Base-by-base conservation (phyloP, 371 early-diverging fungal species). In the Batrachochytrium dendrobatidis region DNA sequence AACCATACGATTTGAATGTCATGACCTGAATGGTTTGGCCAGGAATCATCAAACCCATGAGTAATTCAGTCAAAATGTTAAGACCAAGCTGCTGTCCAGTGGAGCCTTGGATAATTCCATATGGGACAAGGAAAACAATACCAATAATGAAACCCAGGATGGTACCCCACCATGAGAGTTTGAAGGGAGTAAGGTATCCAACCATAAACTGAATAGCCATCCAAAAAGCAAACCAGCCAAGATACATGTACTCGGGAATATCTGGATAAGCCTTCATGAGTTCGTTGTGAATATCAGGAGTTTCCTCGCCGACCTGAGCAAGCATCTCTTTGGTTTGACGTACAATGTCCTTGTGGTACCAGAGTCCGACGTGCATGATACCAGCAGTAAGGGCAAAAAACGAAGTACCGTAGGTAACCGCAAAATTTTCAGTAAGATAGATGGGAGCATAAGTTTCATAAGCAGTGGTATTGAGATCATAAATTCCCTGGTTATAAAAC, bases 101-200 rank as follows among this genome's bases (percentile, higher is more conserved):
- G 52, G 64, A 34, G 53, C 62, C 70, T 29, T 56, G 61, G 53
- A 69, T 60, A 48, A 62, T 60, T 30, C 71, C 64, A 48, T 89
- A 81, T 1, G 93, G 90, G 8, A 92, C 67, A 6, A 86, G 75
- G 66, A 91, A 83, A 55, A 85, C 58, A 30, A 75, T 60, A 26
- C 84, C 70, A 8, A 89, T 67, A 22, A 68, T 61, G 34, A 86
- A 76, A 34, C 87, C 87, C 20, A 89, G 46, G 53, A 79, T 20
- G 10, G 69, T 24, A 28, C 60, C 70, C 74, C 79, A 79, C 80
- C 80, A 77, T 4, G 32, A 51, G 3, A 62, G n/a, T 1, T 50
- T 30, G 51, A 26, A 64, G 0, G 56, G 35, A 3, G 58, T 44
- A 3, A 53, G 8, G 7, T 51, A 25, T 28, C 24, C 5, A 30